Base-by-base conservation (phyloP, 371 early-diverging fungal species). In the Circinella umbellata region DNA sequence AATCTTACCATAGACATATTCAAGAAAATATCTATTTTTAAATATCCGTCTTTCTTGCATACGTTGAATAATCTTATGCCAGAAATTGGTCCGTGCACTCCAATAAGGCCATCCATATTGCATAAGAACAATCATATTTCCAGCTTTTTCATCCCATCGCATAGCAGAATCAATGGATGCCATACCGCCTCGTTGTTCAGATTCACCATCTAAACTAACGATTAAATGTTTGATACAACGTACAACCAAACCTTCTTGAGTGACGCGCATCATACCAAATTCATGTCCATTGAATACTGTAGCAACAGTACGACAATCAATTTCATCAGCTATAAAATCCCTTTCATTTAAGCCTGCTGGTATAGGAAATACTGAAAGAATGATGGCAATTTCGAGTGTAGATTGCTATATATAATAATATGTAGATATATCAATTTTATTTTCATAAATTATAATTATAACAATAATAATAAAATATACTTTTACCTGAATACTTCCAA, bases 61-160 rank as follows among this genome's bases (percentile, higher is more conserved):
- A 17, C 78, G 73, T 18, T 72, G 76, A 20, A 77, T 74, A 15
- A 81, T 79, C 35, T 79, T 79, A 18, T 76, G 64, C 81, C 83
- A 83, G 5, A 81, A 69, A 46, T 78, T 78, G 34, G 83, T 83
- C 47, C 73, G 68, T 36, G 77, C 68, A n/a, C 69, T 73, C 84
- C 84, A 84, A 55, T 84, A 84, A 7, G 82, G 84, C 84, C 84
- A 84, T 20, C 84, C 84, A 69, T 77, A 82, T 65, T 84, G 84
- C 82, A 84, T 82, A 62, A 81, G 53, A 4, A 84, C 84, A 68
- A 84, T 78, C 76, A 84, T 81, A 18, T 80, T 80, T 10, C 84
- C 84, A 1, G 82, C 80, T 36, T 80, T 77, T 60, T 82, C 82
- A 20, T 83, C 83, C 83, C 83, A 83, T 55, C 78, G 75, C 62